Conservation (phyloP, 163 green algal genomes). For the Chlamydomonas reinhardtii region DNA sequence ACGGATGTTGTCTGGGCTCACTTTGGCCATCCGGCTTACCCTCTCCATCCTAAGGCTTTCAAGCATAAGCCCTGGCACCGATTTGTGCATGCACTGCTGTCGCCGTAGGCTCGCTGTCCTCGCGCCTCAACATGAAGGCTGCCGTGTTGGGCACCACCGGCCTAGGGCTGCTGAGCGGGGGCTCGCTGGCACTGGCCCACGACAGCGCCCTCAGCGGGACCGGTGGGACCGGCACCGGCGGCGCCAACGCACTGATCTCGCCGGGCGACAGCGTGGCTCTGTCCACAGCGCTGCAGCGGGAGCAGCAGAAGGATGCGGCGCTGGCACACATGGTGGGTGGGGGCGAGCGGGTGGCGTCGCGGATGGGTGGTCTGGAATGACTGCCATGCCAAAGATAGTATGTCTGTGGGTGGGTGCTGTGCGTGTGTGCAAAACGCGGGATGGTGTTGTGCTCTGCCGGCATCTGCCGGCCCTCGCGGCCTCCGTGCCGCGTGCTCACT, state of each 20-base stretch:
- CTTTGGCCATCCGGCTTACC: too few relatives aligned
- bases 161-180: constrained; percentile 17
- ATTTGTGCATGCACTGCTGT: too few relatives aligned
- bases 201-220: neutral
- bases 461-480: too few relatives aligned
- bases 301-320: constrained; percentile 5
- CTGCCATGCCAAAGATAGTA: neutral
- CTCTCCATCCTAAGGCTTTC: too few relatives aligned
- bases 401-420: too few relatives aligned
- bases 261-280: neutral
- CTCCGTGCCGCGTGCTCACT: too few relatives aligned
- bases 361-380: neutral
- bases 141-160: constrained; percentile 40
- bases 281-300: neutral
- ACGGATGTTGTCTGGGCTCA: too few relatives aligned
- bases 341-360: neutral
- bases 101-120: constrained; percentile 54
- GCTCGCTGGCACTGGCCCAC: neutral
- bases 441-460: too few relatives aligned
- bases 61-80: too few relatives aligned
- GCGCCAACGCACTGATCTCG: neutral
- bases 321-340: constrained; percentile 36
- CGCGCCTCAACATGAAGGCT: constrained; percentile 25
- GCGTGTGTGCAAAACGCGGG: too few relatives aligned
- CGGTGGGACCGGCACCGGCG: neutral